Conservation (phyloP, 371 early-diverging fungal species). For the Smittium mucronatum region DNA sequence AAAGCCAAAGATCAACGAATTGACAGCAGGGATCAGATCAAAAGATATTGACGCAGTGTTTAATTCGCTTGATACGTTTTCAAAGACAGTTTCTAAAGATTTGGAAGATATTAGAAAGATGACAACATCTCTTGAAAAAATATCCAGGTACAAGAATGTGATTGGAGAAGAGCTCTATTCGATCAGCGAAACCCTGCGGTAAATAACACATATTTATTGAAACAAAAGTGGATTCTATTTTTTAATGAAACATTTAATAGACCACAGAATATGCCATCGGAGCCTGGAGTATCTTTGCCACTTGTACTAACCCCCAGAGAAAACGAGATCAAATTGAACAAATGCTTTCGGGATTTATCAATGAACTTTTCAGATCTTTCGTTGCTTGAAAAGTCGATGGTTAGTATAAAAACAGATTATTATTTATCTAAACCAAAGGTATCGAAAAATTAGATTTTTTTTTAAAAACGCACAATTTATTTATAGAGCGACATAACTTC, state of each 20-base stretch:
- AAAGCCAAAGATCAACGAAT: constrained; percentile 23
- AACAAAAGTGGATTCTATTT: neutral
- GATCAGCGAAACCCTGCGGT: constrained; percentile 27
- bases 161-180: constrained; percentile 32
- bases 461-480: too few species aligned
- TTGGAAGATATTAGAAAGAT: constrained; percentile 28
- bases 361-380: constrained; percentile 30
- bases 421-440: neutral
- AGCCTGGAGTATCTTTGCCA: constrained; percentile 4
- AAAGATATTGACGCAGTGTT: constrained; percentile 23
- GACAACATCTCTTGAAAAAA: constrained; percentile 29
- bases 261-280: constrained; percentile 22
- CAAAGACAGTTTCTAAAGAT: constrained; percentile 22
- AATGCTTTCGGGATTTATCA: constrained; percentile 24
- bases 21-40: constrained; percentile 16
- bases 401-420: neutral
- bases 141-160: constrained; percentile 29
- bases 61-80: constrained; percentile 24
- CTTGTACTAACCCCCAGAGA: constrained; percentile 1
- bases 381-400: constrained; percentile 24
- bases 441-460: too few species aligned
- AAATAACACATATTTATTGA: neutral
- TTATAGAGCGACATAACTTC: constrained; percentile 8
- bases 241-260: constrained; percentile 11
- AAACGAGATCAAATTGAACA: neutral